These are phyloP conservation scores for Cudoniella acicularis DNA, from an alignment of 495 filamentous ascomycete genomes.

Conservation along the genomic window DNA sequence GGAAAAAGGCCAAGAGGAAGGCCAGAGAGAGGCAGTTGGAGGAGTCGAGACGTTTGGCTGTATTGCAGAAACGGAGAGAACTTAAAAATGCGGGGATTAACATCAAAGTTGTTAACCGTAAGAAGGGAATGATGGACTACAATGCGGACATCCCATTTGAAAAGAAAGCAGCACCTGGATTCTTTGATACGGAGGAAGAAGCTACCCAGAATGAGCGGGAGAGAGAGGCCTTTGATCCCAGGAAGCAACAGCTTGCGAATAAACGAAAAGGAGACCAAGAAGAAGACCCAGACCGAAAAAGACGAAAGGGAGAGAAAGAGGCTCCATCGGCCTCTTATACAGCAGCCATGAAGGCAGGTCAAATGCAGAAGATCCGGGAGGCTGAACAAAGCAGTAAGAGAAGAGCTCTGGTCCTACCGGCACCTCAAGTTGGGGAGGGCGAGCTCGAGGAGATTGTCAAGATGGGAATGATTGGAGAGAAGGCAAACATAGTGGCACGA, in stretches of 20 bases:
- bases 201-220: constrained; percentile 77
- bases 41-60: constrained; percentile 83
- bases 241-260: constrained; percentile 91
- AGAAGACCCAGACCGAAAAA: constrained; percentile 77
- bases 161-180: constrained; percentile 82
- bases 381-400: constrained; percentile 96
- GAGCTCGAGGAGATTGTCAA: constrained; percentile 98
- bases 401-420: constrained; percentile 70
- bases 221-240: constrained; percentile 83
- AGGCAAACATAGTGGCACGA: constrained; percentile 70
- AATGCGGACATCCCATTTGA: constrained; percentile 98
- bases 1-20: constrained; percentile 98
- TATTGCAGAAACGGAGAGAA: constrained; percentile 91
- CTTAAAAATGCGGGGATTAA: constrained; percentile 98
- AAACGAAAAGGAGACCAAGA: constrained; percentile 92
- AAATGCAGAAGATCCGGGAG: constrained; percentile 93
- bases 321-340: constrained; percentile 70
- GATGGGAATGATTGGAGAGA: constrained; percentile 93
- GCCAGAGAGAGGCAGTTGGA: constrained; percentile 93
- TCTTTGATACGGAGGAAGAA: constrained; percentile 90
- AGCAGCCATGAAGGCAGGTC: constrained; percentile 89
- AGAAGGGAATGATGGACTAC: constrained; percentile 98
- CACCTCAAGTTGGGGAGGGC: constrained; percentile 85
- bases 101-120: constrained; percentile 89
- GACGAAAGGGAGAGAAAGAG: constrained; percentile 80